A percentile compares a stretch with the other conserved stretches of the same genome.
phyloP scores from a whole-genome alignment of 345 rosid species.

The Lepidium africanum region DNA sequence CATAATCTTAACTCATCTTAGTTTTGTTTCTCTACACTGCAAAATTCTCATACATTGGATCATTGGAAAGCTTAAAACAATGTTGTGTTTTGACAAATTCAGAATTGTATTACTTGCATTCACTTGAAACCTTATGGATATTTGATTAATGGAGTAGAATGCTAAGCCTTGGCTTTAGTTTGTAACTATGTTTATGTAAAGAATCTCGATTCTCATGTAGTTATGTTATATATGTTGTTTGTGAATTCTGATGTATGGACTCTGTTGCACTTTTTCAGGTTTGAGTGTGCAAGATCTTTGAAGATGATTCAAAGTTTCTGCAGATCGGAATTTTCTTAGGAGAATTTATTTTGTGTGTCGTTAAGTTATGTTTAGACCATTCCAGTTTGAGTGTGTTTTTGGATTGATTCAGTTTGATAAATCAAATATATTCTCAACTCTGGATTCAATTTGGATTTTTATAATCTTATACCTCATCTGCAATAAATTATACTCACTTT shows the following conservation, averaged over 20 bases:
- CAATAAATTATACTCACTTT: background rate
- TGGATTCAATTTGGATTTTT: background rate
- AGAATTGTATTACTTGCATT: background rate
- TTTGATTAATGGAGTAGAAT: background rate
- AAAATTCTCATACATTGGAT: background rate
- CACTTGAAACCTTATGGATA: background rate
- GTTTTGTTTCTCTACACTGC: background rate
- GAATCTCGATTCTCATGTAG: background rate
- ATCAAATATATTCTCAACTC: background rate
- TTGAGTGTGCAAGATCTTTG: constrained; percentile 72
- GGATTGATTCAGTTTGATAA: constrained; percentile 3
- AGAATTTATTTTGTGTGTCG: background rate
- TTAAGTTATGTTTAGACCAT: background rate
- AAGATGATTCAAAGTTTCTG: constrained; percentile 21
- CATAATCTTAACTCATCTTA: background rate
- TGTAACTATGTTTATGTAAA: background rate
- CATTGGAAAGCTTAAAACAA: background rate
- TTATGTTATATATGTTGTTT: background rate
- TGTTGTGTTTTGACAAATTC: background rate
- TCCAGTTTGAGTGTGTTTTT: background rate
- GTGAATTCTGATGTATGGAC: background rate
- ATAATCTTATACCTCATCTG: background rate
- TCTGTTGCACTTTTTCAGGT: constrained; percentile 40
- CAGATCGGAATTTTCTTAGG: background rate
- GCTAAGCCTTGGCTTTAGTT: background rate